Conservation (phyloP, 2,329 filamentous ascomycete species). For the Talaromyces sp. region DNA sequence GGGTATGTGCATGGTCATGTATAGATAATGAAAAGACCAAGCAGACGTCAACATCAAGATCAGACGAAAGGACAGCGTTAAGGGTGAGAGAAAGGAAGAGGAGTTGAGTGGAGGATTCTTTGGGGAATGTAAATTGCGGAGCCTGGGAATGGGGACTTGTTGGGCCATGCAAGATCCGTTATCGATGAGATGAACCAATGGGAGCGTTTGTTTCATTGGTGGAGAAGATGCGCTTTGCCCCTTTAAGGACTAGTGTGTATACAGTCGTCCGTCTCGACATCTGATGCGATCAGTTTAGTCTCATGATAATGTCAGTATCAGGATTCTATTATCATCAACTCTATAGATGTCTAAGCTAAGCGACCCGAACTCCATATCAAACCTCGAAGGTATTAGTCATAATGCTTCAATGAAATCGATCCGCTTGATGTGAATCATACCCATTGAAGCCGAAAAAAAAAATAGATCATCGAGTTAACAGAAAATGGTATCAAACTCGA, state of each 20-base stretch:
- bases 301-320: background rate
- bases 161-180: background rate
- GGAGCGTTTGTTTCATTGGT: background rate
- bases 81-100: background rate
- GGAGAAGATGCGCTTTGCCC: background rate
- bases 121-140: conserved; percentile 11
- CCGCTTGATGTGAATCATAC: background rate
- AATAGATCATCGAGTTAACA: background rate
- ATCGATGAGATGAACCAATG: background rate
- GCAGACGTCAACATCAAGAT: background rate
- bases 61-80: background rate
- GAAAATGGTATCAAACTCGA: conserved; percentile 2
- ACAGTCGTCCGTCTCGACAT: background rate
- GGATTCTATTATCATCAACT: background rate
- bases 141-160: background rate
- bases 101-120: background rate
- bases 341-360: background rate
- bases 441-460: background rate
- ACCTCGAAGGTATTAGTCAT: background rate
- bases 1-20: background rate
- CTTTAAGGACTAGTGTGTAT: background rate
- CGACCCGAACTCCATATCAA: background rate
- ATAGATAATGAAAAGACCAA: background rate
- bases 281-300: background rate
- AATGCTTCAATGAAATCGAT: background rate